phyloP scores from a whole-genome alignment of 2,329 filamentous ascomycete genomes.

The Colletotrichum spinosum region DNA sequence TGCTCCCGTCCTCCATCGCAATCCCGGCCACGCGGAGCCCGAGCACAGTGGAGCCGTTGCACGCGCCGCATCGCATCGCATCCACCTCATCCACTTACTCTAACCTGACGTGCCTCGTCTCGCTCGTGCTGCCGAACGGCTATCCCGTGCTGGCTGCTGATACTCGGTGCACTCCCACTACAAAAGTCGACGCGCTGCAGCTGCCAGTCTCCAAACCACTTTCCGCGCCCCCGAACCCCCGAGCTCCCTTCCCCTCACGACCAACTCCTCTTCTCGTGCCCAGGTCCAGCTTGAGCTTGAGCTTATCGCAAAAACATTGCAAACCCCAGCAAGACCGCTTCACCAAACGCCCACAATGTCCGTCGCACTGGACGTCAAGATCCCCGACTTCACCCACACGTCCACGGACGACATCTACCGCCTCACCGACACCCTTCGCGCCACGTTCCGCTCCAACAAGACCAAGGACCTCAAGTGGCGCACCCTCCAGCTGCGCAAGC shows the following conservation, averaged over 20 bases:
- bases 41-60: conserved; percentile 35
- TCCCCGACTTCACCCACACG: conserved; percentile 69
- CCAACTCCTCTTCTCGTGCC: conserved; percentile 8
- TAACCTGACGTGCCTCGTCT: conserved; percentile 19
- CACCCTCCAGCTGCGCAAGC: conserved; percentile 86
- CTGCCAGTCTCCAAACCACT: not conserved
- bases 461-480: conserved; percentile 88
- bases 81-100: conserved; percentile 16
- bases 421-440: conserved; percentile 70
- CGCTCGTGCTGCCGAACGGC: conserved; percentile 9
- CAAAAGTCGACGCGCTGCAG: conserved; percentile 28
- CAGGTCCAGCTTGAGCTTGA: not conserved
- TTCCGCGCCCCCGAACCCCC: conserved; percentile 24
- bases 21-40: conserved; percentile 29
- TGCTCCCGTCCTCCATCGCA: not conserved
- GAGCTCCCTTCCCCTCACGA: conserved; percentile 34
- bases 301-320: conserved; percentile 1
- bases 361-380: conserved; percentile 46
- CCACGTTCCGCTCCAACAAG: conserved; percentile 81
- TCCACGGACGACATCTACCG: conserved; percentile 73
- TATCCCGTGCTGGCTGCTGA: conserved; percentile 27
- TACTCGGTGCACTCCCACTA: conserved; percentile 25
- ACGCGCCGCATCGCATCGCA: conserved; percentile 3
- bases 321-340: not conserved
- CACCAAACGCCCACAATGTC: conserved; percentile 49